phyloP scores from a whole-genome alignment of 169 alveolate genomes.

The Amoebophrya sp. region DNA sequence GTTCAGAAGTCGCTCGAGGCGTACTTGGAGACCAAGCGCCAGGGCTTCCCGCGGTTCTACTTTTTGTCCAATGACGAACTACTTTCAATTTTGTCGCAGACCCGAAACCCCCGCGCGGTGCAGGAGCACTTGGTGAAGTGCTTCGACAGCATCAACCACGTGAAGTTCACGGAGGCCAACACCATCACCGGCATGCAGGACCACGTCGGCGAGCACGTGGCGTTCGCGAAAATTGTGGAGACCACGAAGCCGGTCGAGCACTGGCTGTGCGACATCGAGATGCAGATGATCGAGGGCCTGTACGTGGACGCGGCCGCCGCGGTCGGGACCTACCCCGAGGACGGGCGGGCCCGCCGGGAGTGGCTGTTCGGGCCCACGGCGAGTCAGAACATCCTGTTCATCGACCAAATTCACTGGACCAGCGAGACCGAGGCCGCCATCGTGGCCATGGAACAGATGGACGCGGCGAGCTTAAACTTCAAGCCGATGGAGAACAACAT shows the following conservation, averaged over 20 bases:
- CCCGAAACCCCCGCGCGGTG: constrained; percentile 72
- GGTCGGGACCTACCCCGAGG: constrained; percentile 32
- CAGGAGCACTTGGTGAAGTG: constrained; percentile 79
- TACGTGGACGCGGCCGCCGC: constrained; percentile 36
- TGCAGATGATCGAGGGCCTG: constrained; percentile 66
- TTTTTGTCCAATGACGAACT: constrained; percentile 84
- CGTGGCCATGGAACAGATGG: constrained; percentile 26
- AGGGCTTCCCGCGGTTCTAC: constrained; percentile 77
- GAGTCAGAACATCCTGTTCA: constrained; percentile 54
- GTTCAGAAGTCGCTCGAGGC: constrained; percentile 77
- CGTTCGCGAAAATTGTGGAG: constrained; percentile 60
- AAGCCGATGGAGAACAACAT: constrained; percentile 54
- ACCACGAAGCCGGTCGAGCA: constrained; percentile 83
- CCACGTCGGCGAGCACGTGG: constrained; percentile 79
- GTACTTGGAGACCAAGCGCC: constrained; percentile 64
- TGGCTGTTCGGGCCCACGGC: constrained; percentile 70
- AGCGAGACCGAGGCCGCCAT: constrained; percentile 35
- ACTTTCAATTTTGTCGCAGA: constrained; percentile 75
- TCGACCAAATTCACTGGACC: constrained; percentile 53
- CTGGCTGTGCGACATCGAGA: constrained; percentile 82
- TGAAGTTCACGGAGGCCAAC: constrained; percentile 57
- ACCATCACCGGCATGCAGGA: constrained; percentile 70
- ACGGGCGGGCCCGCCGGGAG: constrained; percentile 61
- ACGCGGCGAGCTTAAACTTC: too few relatives aligned
- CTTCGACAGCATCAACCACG: constrained; percentile 78